These are phyloP conservation scores for Phytophthora cryptogea DNA, from an alignment of 352 stramenopile species.

Conservation along the genomic window DNA sequence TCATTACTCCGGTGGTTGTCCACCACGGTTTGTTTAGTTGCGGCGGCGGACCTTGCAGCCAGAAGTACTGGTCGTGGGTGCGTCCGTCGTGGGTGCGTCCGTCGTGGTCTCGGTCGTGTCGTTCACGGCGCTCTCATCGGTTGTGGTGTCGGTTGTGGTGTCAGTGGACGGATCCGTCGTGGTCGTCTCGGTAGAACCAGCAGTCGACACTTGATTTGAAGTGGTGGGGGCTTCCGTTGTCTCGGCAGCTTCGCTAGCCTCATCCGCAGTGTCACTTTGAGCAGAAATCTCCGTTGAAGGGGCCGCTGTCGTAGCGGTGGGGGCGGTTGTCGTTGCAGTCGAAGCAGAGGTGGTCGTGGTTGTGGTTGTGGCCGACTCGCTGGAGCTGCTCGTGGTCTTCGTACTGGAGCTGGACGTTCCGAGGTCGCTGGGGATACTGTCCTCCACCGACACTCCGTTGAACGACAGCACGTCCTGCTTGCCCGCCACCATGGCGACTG, in stretches of 20 bases:
- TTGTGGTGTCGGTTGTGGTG: conserved; percentile 4
- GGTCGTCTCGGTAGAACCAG: background rate
- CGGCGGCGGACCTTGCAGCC: conserved; percentile 41
- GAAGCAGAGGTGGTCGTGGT: background rate
- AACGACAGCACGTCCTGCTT: conserved; percentile 66
- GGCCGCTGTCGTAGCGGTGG: conserved; percentile 9
- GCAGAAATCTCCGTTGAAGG: conserved; percentile 16
- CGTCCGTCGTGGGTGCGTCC: conserved; percentile 15
- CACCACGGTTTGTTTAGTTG: conserved; percentile 15
- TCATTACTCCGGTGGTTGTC: background rate
- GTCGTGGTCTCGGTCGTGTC: conserved; percentile 1
- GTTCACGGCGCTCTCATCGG: conserved; percentile 1
- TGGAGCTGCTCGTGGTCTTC: conserved; percentile 16
- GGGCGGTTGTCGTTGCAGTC: conserved; percentile 15
- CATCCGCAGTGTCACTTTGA: background rate
- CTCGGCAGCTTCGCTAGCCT: background rate
- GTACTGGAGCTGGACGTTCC: conserved; percentile 22
- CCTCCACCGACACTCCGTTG: conserved; percentile 67
- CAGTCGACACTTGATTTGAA: background rate
- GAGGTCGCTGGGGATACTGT: conserved; percentile 38
- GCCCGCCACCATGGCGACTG: conserved; percentile 45
- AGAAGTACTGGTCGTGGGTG: conserved; percentile 24
- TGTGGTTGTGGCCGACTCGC: conserved; percentile 17
- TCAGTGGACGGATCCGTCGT: conserved; percentile 15
- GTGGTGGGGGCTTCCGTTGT: conserved; percentile 7